Evolutionary conservation across 768 basidiomycete genomes (phyloP), one percentile per base, ranked within the genome.

Genomic region (Kwoniella shandongensis): DNA sequence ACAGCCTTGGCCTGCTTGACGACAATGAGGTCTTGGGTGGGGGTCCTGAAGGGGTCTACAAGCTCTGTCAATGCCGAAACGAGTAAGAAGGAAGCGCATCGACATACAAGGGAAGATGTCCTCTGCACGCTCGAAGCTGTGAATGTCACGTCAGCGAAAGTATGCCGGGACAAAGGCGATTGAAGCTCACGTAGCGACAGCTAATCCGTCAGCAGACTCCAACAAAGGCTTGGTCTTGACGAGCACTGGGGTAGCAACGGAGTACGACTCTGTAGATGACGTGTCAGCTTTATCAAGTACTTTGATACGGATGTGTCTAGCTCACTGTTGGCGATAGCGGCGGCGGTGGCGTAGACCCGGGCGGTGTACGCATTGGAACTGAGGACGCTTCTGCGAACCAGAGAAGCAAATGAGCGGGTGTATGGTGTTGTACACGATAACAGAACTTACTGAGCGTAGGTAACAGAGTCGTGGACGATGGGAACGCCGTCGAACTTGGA

Each of bases 11-110:
- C 69, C 53, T 75, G 71, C 64, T 73, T 70, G 42, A 75, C 75
- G 35, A 86, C 79, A 8, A 87, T 78, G 29, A 88, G 79, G 69
- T 87, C 83, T 65, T 86, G 86, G 22, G 83, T 80, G 17, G 85
- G 83, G 67, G 70, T 72, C 63, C 70, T 72, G 75, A 76, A 76
- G n/a, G 75, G 66, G 67, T 72, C 72, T 73, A 32, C 3, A 23
- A 26, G 20, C 15, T 27, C 23, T 40, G 40, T 45, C 23, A 39
- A 32, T 18, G n/a, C n/a, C n/a, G 13, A 32, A 32, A 32, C 13
- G 32, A 32, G 26, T 42, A 26, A 15, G 25, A 2, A 30, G 44
- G 13, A 45, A 44, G 15, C 49, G 40, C 23, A 65, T 48, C 23
- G 39, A 62, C 68, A 59, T 38, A 66, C 59, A 69, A 30, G 73